Evolutionary conservation across 2,329 filamentous ascomycete species (phyloP).

Genomic region (Claviceps maximensis): DNA sequence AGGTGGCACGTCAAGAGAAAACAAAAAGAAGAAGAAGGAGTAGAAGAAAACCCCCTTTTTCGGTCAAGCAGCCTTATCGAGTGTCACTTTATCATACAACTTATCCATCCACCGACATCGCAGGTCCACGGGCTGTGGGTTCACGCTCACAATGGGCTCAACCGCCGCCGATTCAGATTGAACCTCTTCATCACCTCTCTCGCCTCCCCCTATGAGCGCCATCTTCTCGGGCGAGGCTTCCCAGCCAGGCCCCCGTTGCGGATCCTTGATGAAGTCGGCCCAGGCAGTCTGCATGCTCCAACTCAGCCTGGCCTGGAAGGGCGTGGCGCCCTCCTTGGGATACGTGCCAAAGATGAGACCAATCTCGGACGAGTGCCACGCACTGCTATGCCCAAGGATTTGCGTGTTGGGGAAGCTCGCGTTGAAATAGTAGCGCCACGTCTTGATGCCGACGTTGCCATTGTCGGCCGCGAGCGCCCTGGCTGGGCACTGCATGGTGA

Average conservation of each 20-base stretch:
- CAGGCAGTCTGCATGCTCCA: not conserved
- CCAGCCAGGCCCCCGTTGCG: not conserved
- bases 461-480: not conserved
- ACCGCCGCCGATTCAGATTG: not conserved
- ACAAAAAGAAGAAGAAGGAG: too few relatives aligned
- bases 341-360: slow-evolving; percentile 4
- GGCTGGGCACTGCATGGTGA: slow-evolving; percentile 1
- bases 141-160: not conserved
- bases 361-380: slow-evolving; percentile 3
- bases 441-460: not conserved
- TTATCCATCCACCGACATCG: not conserved
- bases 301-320: not conserved
- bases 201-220: not conserved
- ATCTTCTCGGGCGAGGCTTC: not conserved
- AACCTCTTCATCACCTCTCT: not conserved
- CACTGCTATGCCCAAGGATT: not conserved
- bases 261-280: not conserved
- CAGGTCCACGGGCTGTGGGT: not conserved
- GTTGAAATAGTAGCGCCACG: slow-evolving; percentile 4
- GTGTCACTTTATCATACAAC: not conserved
- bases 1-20: too few relatives aligned
- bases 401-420: slow-evolving; percentile 1
- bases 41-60: too few relatives aligned
- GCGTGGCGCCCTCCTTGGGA: not conserved
- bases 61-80: not conserved